Conservation (phyloP, 306 rosid genomes). For the Adenanthera pavonina region DNA sequence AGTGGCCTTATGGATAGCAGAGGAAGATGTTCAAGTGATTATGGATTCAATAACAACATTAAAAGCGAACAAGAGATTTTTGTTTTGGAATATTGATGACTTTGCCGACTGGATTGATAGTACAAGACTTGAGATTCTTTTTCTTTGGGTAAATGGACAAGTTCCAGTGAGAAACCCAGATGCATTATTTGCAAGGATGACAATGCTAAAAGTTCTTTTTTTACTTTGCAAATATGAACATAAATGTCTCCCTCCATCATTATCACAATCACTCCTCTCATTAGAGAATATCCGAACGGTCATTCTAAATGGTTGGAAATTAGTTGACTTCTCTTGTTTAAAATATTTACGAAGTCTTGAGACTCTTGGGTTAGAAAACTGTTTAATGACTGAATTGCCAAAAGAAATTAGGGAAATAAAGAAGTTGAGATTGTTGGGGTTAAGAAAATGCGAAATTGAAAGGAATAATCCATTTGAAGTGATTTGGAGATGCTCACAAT, state of each 20-base stretch:
- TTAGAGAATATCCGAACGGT: neutral
- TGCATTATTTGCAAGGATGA: neutral
- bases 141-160: neutral
- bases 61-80: neutral
- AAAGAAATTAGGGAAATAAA: neutral
- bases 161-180: rapidly evolving
- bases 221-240: neutral
- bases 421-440: constrained; percentile 37
- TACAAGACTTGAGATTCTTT: neutral
- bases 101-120: neutral
- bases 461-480: constrained; percentile 19
- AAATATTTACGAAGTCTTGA: neutral
- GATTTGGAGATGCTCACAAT: neutral
- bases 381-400: neutral
- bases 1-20: constrained; percentile 6
- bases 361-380: neutral
- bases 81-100: neutral
- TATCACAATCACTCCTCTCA: neutral
- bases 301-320: neutral
- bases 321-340: neutral
- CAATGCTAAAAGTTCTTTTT: neutral
- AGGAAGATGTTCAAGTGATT: neutral
- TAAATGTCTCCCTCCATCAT: neutral
- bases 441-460: neutral
- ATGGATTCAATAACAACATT: neutral